These are phyloP conservation scores for Phalaenopsis equestris DNA, from an alignment of 106 monocot species.

Conservation along the genomic window DNA sequence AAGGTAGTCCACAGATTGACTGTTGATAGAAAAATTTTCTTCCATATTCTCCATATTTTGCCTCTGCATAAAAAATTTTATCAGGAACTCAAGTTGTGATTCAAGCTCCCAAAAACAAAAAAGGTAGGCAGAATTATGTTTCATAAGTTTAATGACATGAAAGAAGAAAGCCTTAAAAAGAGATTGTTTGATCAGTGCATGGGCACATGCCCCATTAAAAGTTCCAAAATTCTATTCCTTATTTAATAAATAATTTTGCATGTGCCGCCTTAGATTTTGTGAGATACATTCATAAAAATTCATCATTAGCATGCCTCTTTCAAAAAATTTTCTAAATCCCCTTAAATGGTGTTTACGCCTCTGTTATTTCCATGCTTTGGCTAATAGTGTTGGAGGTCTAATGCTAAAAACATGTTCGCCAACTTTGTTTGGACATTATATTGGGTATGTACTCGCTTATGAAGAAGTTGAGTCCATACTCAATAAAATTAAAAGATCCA, in stretches of 20 bases:
- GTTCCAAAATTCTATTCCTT: background rate
- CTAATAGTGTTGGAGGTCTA: background rate
- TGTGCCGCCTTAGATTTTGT: background rate
- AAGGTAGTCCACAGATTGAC: constrained; percentile 10
- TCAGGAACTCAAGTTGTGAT: background rate
- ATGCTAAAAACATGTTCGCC: too few species aligned
- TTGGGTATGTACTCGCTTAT: too few species aligned
- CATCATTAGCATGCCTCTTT: background rate
- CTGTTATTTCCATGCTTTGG: background rate
- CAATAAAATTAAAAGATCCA: too few species aligned
- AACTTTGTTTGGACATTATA: too few species aligned
- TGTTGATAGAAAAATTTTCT: constrained; percentile 25
- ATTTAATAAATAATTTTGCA: background rate
- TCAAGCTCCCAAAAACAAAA: background rate
- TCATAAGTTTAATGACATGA: background rate
- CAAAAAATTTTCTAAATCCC: background rate
- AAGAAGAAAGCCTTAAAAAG: background rate
- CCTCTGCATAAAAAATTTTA: constrained; percentile 25
- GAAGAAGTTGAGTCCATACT: too few species aligned
- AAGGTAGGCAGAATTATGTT: background rate
- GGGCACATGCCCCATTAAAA: background rate
- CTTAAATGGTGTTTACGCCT: background rate
- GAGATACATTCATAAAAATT: background rate
- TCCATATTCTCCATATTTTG: constrained; percentile 9
- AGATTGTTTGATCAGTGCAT: background rate